Evolutionary conservation across 1,284 basidiomycete genomes (phyloP), one percentile per base, ranked within the genome.

Genomic region (Pulveroboletus sp.): DNA sequence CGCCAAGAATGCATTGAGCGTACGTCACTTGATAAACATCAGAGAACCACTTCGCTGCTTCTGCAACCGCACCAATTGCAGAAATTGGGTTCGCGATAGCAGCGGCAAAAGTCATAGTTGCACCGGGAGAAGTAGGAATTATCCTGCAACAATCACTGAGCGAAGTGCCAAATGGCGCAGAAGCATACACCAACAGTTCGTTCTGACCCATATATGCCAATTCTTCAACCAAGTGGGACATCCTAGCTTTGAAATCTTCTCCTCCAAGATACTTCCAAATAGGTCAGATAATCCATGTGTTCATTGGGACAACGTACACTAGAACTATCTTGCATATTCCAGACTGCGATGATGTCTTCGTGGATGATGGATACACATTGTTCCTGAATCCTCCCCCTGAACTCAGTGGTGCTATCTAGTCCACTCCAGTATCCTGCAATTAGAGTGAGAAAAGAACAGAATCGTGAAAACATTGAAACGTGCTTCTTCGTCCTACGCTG

Each of bases 181-280:
- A 45, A 29, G 29, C 20, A 36, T n/a, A 29, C 22, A 54, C 53
- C 9, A 35, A 54, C 52, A 22, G n/a, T 25, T 47, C 39, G 28
- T 40, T 33, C 7, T 35, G 35, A 18, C 33, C 33, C 18, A 18
- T 18, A 12, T 20, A 29, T 22, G 40, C 54, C 7, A 57, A 11
- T 3, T 57, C 56, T 22, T 56, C 55, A 10, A 38, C 52, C 35
- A 57, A n/a, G 24, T 56, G 40, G 6, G 56, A 48, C 18, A 57
- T 48, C 20, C 56, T 56, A 3, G 56, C 56, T 56, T 39, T 57
- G 17, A 57, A 57, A n/a, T 56, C 54, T 2, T 56, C 42, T 14
- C 33, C n/a, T 9, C 18, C 45, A 17, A 57, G 56, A 20, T 57
- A 57, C 56, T 56, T 42, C 11, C n/a, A 4, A 20, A 20, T 26